These are phyloP conservation scores for Yarrowia sp. DNA, from an alignment of 805 yeast species.

Conservation along the genomic window DNA sequence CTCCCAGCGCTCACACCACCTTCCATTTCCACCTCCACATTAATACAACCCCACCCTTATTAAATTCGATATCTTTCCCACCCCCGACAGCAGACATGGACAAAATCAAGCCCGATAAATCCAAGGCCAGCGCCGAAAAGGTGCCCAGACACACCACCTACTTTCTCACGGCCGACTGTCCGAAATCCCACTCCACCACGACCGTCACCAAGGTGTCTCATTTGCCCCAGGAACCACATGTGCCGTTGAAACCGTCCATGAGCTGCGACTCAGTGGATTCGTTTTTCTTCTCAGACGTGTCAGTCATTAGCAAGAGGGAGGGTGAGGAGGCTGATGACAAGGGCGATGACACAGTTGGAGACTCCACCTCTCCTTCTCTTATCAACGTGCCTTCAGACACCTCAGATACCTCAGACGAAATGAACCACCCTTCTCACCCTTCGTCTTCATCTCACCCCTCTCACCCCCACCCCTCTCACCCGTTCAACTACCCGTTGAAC, in stretches of 20 bases:
- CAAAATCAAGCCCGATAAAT: slow-evolving; percentile 14
- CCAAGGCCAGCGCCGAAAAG: too few relatives aligned
- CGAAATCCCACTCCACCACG: slow-evolving; percentile 34
- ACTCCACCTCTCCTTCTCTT: not conserved
- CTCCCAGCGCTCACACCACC: too few relatives aligned
- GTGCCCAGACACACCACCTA: slow-evolving; percentile 17
- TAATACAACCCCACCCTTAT: not conserved
- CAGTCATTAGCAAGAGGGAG: not conserved
- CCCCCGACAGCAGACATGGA: not conserved
- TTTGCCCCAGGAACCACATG: slow-evolving; percentile 1
- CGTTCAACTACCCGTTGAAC: not conserved
- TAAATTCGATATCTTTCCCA: not conserved
- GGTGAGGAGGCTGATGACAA: not conserved
- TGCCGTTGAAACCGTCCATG: slow-evolving; percentile 11
- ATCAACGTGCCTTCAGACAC: not conserved
- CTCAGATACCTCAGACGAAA: not conserved
- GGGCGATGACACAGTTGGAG: not conserved
- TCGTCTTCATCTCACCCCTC: not conserved
- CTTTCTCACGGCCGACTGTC: slow-evolving; percentile 36
- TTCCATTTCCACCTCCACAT: not conserved
- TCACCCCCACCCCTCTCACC: too few relatives aligned
- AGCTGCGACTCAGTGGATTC: slow-evolving; percentile 41
- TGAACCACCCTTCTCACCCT: not conserved
- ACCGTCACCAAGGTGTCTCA: slow-evolving; percentile 34
- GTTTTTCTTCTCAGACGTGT: slow-evolving; percentile 42